Evolutionary conservation across 768 basidiomycete species (phyloP).

Genomic region (Austroboletus festivus): DNA sequence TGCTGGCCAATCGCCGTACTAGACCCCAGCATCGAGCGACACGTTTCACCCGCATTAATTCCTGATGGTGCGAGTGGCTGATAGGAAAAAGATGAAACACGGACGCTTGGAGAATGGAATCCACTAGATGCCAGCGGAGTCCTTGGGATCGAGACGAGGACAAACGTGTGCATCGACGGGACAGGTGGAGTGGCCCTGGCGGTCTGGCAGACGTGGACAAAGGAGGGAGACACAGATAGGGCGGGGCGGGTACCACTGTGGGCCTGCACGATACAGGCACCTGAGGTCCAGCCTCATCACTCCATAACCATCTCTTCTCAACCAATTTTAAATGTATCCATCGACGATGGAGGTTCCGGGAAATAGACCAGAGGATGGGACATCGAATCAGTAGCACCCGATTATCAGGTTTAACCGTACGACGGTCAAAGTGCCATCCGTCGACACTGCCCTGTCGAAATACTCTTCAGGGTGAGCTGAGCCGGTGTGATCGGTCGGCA

Average conservation of each 20-base stretch:
- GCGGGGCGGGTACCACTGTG: not conserved
- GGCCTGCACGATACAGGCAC: conserved; percentile 13
- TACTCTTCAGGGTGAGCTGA: not conserved
- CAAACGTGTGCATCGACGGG: conserved; percentile 1
- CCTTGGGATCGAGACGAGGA: conserved; percentile 5
- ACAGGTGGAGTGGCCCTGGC: conserved; percentile 4
- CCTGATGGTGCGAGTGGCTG: conserved; percentile 11
- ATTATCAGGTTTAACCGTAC: not conserved
- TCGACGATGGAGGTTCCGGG: not conserved
- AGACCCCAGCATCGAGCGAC: conserved; percentile 11
- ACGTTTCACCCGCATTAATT: conserved; percentile 26
- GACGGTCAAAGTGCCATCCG: conserved; percentile 1
- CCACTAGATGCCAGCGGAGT: conserved; percentile 7
- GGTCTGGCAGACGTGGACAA: conserved; percentile 3
- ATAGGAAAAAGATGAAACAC: conserved; percentile 16
- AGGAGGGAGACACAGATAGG: not conserved
- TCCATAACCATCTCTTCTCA: not conserved
- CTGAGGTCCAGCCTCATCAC: conserved; percentile 17
- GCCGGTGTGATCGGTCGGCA: conserved; percentile 20
- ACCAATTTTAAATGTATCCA: conserved; percentile 1
- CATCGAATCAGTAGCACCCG: not conserved
- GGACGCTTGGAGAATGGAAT: conserved; percentile 13
- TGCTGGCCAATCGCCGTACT: conserved; percentile 11
- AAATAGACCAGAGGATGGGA: not conserved
- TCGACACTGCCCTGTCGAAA: not conserved